phyloP scores from a whole-genome alignment of 2,329 filamentous ascomycete genomes.

The Colletotrichum tabaci region DNA sequence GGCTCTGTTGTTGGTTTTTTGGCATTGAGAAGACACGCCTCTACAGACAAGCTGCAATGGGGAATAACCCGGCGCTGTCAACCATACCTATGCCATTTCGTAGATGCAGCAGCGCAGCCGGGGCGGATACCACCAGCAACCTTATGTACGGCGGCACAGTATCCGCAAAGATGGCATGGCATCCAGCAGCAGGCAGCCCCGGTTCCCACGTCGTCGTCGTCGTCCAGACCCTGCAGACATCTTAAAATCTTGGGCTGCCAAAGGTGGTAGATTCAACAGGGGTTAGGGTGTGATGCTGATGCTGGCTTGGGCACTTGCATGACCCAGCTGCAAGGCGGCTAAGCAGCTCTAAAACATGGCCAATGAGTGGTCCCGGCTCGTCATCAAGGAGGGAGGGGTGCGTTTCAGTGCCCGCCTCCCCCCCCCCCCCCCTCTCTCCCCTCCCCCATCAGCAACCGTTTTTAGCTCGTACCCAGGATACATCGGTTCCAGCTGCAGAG shows the following conservation, averaged over 20 bases:
- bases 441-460: not conserved
- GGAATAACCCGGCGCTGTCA: no score
- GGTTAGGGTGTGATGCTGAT: conserved; percentile 35
- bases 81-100: not conserved
- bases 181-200: conserved; percentile 28
- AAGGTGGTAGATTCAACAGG: conserved; percentile 35
- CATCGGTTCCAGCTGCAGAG: not conserved
- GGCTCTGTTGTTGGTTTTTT: conserved; percentile 1
- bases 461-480: conserved; percentile 29
- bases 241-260: conserved; percentile 39
- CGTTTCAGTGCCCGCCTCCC: conserved; percentile 33
- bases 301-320: conserved; percentile 44
- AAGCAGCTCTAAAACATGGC: conserved; percentile 42
- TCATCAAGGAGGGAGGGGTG: conserved; percentile 35
- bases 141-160: conserved; percentile 20
- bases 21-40: not conserved
- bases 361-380: conserved; percentile 27
- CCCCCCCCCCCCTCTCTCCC: not conserved
- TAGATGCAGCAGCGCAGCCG: conserved; percentile 23
- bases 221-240: conserved; percentile 42
- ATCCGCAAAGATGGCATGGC: conserved; percentile 28
- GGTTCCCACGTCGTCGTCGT: conserved; percentile 28
- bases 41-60: not conserved
- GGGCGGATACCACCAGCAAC: conserved; percentile 20
- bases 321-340: conserved; percentile 44